These are phyloP conservation scores for Kondoa subrosea DNA, from an alignment of 768 basidiomycete species.

Conservation along the genomic window DNA sequence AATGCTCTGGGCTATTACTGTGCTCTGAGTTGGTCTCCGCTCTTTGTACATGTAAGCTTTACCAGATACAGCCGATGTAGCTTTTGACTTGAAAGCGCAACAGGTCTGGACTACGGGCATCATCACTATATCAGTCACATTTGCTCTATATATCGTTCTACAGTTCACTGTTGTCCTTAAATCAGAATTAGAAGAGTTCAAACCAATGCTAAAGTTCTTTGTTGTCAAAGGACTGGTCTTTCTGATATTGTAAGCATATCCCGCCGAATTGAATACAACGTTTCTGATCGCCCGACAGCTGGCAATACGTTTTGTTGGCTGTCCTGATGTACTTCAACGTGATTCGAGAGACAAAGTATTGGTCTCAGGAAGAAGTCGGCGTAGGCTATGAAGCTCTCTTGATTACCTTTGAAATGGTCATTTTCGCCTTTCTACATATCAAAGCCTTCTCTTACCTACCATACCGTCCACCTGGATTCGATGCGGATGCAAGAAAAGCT, in stretches of 20 bases:
- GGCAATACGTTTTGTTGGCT: conserved; percentile 51
- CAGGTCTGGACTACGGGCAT: conserved; percentile 52
- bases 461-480: conserved; percentile 35
- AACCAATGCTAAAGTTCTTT: conserved; percentile 52
- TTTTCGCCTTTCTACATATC: conserved; percentile 38
- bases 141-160: conserved; percentile 58
- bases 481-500: conserved; percentile 7
- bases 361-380: conserved; percentile 54
- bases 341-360: conserved; percentile 39
- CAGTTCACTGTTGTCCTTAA: conserved; percentile 51
- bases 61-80: conserved; percentile 54
- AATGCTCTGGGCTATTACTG: conserved; percentile 14
- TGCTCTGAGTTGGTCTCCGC: conserved; percentile 18
- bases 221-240: conserved; percentile 42
- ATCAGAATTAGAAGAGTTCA: conserved; percentile 41
- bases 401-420: conserved; percentile 57
- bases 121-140: conserved; percentile 52
- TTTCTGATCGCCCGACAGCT: conserved; percentile 46
- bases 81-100: conserved; percentile 49
- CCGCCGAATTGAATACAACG: conserved; percentile 8
- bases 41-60: conserved; percentile 40
- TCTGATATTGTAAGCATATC: conserved; percentile 9
- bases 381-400: conserved; percentile 52
- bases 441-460: conserved; percentile 54
- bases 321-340: conserved; percentile 44